Evolutionary conservation across 2,329 filamentous ascomycete genomes (phyloP), one percentile per base, ranked within the genome.

Genomic region (Aureobasidium musti): DNA sequence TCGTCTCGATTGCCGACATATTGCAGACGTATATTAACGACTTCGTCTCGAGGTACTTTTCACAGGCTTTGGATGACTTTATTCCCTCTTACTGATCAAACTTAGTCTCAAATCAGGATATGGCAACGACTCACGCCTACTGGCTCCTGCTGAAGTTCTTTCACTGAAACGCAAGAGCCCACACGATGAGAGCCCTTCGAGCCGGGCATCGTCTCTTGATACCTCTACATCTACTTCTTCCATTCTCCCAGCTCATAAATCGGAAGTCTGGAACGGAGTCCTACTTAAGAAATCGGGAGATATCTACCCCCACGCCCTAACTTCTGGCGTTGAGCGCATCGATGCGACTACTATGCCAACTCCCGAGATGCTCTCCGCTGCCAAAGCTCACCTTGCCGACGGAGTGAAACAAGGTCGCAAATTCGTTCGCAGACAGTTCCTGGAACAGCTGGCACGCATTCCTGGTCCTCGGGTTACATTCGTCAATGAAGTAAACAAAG

Each of bases 401-500:
- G 71, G 73, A 3, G 73, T 77, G 0, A 66, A 70, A 1, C 71
- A 72, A 11, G 79, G 80, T 0, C 74, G 76, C 26, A 67, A 67
- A 0, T 68, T 72, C 0, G 79, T 83, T 7, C 74, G 80, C 1
- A 66, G 70, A 0, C 75, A 77, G n/a, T 81, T 82, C 61, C 57
- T 76, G 8, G 61, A 70, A 4, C 66, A 75, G 67, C 66, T 79
- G 5, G 30, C 69, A n/a, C 52, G 69, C 66, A 47, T 78, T 23
- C 69, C 73, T 65, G 73, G 78, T 63, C 72, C 73, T 4, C 61
- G 49, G 2, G 82, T 92, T 30, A 85, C 84, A 0, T 82, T 93
- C 1, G 78, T 87, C 61, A 94, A 94, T 73, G 78, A 82, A 0
- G 77, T 85, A 2, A 87, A 90, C 70, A 77, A 82, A 1, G 67